phyloP scores from a whole-genome alignment of 2,329 filamentous ascomycete species.

The Drechslerella coelobrocha region DNA sequence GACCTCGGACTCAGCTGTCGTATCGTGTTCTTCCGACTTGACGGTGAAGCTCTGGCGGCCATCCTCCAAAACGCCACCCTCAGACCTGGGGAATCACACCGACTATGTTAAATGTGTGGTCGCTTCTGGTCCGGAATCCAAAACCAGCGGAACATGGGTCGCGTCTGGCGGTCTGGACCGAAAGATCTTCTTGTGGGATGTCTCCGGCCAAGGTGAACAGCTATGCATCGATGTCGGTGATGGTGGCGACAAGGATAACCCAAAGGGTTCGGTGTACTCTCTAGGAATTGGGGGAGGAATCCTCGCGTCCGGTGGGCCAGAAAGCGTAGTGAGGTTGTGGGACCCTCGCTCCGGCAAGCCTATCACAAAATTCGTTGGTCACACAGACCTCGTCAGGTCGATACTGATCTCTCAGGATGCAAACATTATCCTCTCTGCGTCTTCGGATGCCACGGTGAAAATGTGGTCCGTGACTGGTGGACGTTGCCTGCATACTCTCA shows the following conservation, averaged over 20 bases:
- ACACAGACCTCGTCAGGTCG: conserved; percentile 91
- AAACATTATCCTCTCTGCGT: conserved; percentile 90
- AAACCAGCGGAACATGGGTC: conserved; percentile 74
- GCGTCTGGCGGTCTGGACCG: conserved; percentile 92
- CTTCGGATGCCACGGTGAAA: conserved; percentile 96
- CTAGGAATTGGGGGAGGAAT: conserved; percentile 80
- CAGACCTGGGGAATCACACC: conserved; percentile 83
- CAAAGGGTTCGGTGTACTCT: conserved; percentile 96
- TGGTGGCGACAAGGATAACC: conserved; percentile 76
- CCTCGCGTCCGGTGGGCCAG: conserved; percentile 89
- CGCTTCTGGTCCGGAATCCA: conserved; percentile 72
- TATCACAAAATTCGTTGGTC: conserved; percentile 94
- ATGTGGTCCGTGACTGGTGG: conserved; percentile 96
- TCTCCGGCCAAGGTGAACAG: conserved; percentile 78
- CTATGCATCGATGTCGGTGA: conserved; percentile 80
- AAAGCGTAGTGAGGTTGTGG: conserved; percentile 91
- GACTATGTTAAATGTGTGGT: conserved; percentile 87
- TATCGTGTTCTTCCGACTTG: conserved; percentile 91
- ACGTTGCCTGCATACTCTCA: conserved; percentile 95
- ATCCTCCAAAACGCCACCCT: conserved; percentile 62
- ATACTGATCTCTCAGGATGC: conserved; percentile 88
- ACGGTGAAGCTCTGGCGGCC: conserved; percentile 94
- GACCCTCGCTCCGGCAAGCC: conserved; percentile 86
- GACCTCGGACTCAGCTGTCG: conserved; percentile 78
- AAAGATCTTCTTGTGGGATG: conserved; percentile 91